Evolutionary conservation across 1,139 yeast species (phyloP).

Genomic region (Yamadazyma sp.): DNA sequence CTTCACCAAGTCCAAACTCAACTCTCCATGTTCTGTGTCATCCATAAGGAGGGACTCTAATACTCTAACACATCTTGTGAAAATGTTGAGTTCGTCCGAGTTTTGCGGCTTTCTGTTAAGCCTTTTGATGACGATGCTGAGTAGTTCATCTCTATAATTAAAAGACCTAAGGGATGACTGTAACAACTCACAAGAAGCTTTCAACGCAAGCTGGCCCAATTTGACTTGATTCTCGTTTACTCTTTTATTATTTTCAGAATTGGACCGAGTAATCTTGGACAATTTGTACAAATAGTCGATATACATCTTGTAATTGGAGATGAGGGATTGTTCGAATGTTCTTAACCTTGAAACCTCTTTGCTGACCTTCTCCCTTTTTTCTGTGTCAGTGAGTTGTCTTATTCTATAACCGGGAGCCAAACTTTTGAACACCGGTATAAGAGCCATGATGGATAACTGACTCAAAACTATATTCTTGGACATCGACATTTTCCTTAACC

Average conservation of each 20-base stretch:
- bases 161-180: conserved; percentile 70
- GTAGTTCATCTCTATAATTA: conserved; percentile 73
- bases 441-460: conserved; percentile 73
- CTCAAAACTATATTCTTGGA: conserved; percentile 68
- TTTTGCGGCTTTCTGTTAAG: conserved; percentile 55
- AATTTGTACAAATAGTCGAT: conserved; percentile 52
- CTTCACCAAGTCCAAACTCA: conserved; percentile 72
- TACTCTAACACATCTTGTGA: conserved; percentile 60
- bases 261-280: conserved; percentile 39
- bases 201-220: conserved; percentile 61
- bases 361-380: conserved; percentile 77
- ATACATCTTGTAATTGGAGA: conserved; percentile 68
- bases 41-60: conserved; percentile 64
- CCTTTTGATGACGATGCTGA: conserved; percentile 66
- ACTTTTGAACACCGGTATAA: conserved; percentile 81
- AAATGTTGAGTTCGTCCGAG: conserved; percentile 48
- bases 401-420: conserved; percentile 88
- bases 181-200: conserved; percentile 76
- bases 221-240: conserved; percentile 37
- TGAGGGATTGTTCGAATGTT: conserved; percentile 75
- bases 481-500: conserved; percentile 70
- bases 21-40: conserved; percentile 78
- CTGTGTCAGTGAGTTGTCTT: conserved; percentile 77
- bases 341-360: conserved; percentile 78
- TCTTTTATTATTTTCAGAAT: conserved; percentile 41